Base-by-base conservation (phyloP, 2,329 filamentous ascomycete genomes). In the Harringtonia aguacate region DNA sequence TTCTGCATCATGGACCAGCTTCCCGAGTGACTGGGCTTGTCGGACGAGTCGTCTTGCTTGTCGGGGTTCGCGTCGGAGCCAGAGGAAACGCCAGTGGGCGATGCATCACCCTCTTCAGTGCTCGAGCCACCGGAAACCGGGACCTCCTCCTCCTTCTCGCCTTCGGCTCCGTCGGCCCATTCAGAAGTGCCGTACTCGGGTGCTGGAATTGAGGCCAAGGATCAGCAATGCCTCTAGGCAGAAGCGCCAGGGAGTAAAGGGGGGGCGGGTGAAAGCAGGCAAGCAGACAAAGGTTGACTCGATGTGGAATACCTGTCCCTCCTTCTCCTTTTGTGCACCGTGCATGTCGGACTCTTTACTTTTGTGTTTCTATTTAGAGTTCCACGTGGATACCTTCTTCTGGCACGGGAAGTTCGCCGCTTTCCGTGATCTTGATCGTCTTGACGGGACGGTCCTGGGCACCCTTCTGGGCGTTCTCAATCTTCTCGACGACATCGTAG, bases 331-430 rank as follows among this genome's bases (percentile, higher is more conserved):
- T 12, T 10, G 34, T 15, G 34, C 12, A 8, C 27, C 41, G 36
- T 39, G 17, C 30, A 27, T 27, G 10, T 7, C 24, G 24, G 24
- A 7, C 10, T 27, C 24, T 27, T 27, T 27, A 27, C 17, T 34
- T 37, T 20, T 46, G 18, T 44, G 17, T 39, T 27, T 9, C 8
- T 17, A 15, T 36, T 76, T 83, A 92, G 67, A 92, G 84, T 70
- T 92, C 86, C 69, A 81, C 77, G 69, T 88, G 84, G 72, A 87
- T 90, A 92, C 86, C 86, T 92, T 92, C 86, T 72, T 79, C 72
- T 62, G 85, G 83, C 53, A 89, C 81, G 63, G 81, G 75, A 56
- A 92, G 70, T 73, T 90, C 85, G 65, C 86, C 86, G 67, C 83
- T 86, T 76, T 88, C 86, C 62, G 64, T 74, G 59, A 94, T 87